Conservation (phyloP, 345 rosid species). For the Trapa incisa region DNA sequence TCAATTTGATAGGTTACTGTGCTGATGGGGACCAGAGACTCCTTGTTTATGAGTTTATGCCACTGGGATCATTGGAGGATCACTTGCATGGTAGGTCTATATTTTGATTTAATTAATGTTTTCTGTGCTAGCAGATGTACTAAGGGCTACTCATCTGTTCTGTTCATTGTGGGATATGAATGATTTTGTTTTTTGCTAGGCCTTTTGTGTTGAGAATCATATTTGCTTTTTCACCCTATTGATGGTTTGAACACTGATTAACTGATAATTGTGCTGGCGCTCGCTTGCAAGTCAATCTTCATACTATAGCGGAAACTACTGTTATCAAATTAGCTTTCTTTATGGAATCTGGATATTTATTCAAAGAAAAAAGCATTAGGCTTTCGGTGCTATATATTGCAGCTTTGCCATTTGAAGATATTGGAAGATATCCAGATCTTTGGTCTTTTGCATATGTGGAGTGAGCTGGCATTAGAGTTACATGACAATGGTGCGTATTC, state of each 20-base stretch:
- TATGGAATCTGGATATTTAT: no score
- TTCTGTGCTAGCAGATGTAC: not conserved
- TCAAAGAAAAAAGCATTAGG: no score
- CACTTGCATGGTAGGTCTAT: constrained; percentile 77
- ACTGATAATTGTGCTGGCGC: not conserved
- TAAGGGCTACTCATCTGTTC: not conserved
- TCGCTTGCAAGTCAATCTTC: not conserved
- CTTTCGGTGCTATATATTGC: no score
- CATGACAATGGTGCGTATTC: not conserved
- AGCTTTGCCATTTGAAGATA: no score
- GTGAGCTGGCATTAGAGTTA: not conserved
- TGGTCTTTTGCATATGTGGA: not conserved
- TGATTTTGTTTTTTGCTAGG: not conserved
- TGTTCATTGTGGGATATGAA: not conserved
- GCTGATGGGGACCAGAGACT: constrained; percentile 98
- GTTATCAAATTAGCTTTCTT: no score
- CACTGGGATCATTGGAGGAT: constrained; percentile 89
- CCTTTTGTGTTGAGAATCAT: not conserved
- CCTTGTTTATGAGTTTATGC: constrained; percentile 94
- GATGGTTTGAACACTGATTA: not conserved
- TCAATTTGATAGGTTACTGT: constrained; percentile 91
- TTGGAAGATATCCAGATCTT: not conserved
- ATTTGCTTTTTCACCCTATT: not conserved
- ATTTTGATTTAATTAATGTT: not conserved
- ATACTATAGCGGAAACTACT: no score